Conservation (phyloP, 108 stramenopile species). For the Craspedostauros australis region DNA sequence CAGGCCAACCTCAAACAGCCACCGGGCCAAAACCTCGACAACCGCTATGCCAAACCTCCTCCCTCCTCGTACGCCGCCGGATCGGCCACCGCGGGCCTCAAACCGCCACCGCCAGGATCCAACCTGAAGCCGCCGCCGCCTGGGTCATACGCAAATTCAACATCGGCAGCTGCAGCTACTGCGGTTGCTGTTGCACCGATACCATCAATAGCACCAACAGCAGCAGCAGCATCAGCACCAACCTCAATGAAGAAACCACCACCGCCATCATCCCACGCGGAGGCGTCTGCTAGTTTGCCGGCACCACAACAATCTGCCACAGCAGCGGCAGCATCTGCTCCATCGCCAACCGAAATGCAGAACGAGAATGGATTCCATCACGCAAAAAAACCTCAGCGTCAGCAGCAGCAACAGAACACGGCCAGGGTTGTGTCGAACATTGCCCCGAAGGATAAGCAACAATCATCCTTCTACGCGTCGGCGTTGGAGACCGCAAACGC, state of each 20-base stretch:
- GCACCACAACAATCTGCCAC: neutral
- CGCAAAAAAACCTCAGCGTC: slow-evolving; percentile 1
- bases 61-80: no score
- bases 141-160: neutral
- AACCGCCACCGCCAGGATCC: no score
- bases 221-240: neutral
- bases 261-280: neutral
- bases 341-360: neutral
- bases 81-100: no score
- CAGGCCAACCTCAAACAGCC: no score
- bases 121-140: no score
- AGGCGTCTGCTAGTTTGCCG: neutral
- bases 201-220: slow-evolving; percentile 1
- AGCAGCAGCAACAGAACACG: slow-evolving; percentile 2
- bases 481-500: no score
- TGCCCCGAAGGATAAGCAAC: no score
- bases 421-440: neutral
- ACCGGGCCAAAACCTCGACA: no score
- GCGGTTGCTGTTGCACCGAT: neutral
- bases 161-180: neutral
- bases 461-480: no score
- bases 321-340: neutral
- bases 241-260: slow-evolving; percentile 2
- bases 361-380: slow-evolving; percentile 1
- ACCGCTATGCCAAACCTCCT: no score